Evolutionary conservation across 2,329 filamentous ascomycete species (phyloP).

Genomic region (Cryphonectria parasitica): DNA sequence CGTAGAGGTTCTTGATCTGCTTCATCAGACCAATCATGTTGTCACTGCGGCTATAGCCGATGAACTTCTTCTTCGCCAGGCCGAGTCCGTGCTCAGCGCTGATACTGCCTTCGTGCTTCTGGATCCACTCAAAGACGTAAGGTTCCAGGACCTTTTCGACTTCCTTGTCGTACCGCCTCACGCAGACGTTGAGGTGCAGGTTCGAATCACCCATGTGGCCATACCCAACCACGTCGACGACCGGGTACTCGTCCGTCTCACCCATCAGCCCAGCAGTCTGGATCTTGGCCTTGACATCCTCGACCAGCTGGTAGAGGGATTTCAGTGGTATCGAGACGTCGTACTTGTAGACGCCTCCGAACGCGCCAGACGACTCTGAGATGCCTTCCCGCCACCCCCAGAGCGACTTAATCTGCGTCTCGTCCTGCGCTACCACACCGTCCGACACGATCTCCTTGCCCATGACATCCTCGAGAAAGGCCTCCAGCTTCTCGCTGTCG

Average conservation of each 20-base stretch:
- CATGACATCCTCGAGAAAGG: conserved; percentile 92
- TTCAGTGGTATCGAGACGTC: conserved; percentile 91
- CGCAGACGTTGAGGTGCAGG: conserved; percentile 88
- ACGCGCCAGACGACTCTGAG: conserved; percentile 84
- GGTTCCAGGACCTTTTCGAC: conserved; percentile 90
- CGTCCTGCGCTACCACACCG: conserved; percentile 89
- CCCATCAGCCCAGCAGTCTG: conserved; percentile 76
- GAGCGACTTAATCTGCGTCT: conserved; percentile 82
- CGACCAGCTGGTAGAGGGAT: conserved; percentile 86
- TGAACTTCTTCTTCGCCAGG: conserved; percentile 92
- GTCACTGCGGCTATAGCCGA: conserved; percentile 88
- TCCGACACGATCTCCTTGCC: conserved; percentile 82
- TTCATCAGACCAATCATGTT: conserved; percentile 91
- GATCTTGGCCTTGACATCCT: conserved; percentile 78
- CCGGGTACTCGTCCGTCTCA: conserved; percentile 74
- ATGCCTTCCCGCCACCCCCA: conserved; percentile 96
- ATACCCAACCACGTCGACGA: conserved; percentile 90
- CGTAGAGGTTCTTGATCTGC: conserved; percentile 91
- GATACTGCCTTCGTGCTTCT: conserved; percentile 85
- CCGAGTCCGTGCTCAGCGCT: conserved; percentile 96
- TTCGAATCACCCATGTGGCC: conserved; percentile 99
- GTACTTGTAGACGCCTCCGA: conserved; percentile 97
- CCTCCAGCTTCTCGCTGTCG: conserved; percentile 87
- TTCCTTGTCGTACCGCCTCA: conserved; percentile 79
- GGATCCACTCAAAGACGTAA: conserved; percentile 97